Conservation (phyloP, 768 basidiomycete species). For the Termitomyces sp. region DNA sequence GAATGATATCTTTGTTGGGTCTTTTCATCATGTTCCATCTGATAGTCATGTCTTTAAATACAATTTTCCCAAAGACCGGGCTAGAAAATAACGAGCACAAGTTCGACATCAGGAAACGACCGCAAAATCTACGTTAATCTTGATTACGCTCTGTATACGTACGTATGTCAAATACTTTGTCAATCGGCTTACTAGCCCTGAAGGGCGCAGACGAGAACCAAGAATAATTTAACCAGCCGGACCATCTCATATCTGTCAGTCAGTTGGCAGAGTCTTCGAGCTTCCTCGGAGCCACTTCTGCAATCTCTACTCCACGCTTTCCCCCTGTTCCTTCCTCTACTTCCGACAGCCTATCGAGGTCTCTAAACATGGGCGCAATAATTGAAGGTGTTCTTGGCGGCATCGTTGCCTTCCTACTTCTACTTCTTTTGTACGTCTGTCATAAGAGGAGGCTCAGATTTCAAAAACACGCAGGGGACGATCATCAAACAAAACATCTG, state of each 20-base stretch:
- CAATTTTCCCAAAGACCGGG: too few relatives aligned
- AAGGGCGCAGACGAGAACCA: too few relatives aligned
- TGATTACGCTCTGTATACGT: constrained; percentile 23
- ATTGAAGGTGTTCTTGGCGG: not conserved
- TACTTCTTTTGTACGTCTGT: not conserved
- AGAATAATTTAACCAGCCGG: too few relatives aligned
- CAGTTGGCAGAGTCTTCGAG: not conserved
- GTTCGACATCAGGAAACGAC: too few relatives aligned
- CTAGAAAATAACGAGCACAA: too few relatives aligned
- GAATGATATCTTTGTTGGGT: too few relatives aligned
- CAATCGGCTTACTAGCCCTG: too few relatives aligned
- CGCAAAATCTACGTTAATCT: too few relatives aligned
- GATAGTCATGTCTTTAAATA: too few relatives aligned
- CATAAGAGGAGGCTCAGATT: not conserved
- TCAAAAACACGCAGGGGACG: not conserved
- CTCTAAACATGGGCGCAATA: constrained; percentile 7
- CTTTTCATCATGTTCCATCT: too few relatives aligned
- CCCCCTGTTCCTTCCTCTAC: not conserved
- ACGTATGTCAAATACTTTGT: constrained; percentile 13
- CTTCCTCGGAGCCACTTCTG: not conserved
- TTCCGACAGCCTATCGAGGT: not conserved
- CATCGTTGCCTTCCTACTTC: constrained; percentile 2
- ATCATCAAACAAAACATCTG: not conserved
- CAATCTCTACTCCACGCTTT: not conserved
- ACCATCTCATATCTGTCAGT: too few relatives aligned